Evolutionary conservation across 176 grass and related monocot species (phyloP), one percentile per base, ranked within the genome.

Genomic region (Oryza longistaminata): DNA sequence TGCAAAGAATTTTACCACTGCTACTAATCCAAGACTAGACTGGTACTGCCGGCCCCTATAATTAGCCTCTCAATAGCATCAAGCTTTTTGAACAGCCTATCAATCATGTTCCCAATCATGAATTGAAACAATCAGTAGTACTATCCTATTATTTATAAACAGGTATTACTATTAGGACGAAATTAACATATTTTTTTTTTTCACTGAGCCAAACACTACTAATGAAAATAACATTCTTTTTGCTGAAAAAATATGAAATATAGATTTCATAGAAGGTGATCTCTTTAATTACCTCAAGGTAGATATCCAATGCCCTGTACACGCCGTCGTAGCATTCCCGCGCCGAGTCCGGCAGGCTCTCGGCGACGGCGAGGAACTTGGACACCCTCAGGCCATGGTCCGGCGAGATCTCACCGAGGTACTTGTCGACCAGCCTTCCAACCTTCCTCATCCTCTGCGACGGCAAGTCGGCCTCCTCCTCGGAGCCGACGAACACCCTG

Each of bases 281-380:
- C 1, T 22, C 14, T 44, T 66, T 40, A 4, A 44, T 88, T 86
- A 98, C 96, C 89, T 95, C 93, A 7, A 98, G 91, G 77, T 93
- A 98, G 81, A 98, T 98, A 80, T 98, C 96, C 7, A 98, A 76
- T 11, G 96, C 93, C 60, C 93, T 95, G 79, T 92, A 98, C 17
- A 98, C 96, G 3, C 93, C 96, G 83, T 98, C 93, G 33, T 89
- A 93, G 86, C 96, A 95, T 8, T 98, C 96, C 88, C 96, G 82
- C 16, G 96, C 96, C 7, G 82, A 81, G 89, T 98, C 93, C 16
- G 96, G 96, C 19, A 98, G 58, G 87, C 96, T 93, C 75, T 92
- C 91, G 33, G 96, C 89, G 25, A 98, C 80, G 69, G 88, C 89
- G 65, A 98, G 91, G 71, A 98, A 95, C 88, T 92, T 92, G 8